Conservation (phyloP, 1,284 basidiomycete species). For the Thelephora terrestris region DNA sequence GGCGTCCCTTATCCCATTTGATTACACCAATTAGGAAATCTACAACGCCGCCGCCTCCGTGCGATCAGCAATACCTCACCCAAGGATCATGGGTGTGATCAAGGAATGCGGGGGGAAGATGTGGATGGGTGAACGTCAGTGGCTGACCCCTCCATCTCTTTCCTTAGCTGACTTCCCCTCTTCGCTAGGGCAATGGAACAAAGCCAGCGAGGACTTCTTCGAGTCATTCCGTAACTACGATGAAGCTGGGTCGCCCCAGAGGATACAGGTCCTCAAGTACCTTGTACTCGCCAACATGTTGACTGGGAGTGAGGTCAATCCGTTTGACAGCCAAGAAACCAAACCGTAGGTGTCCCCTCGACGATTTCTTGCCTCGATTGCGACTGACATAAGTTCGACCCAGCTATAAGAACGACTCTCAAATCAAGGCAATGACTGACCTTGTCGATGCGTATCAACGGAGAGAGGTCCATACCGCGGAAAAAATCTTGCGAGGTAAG, state of each 20-base stretch:
- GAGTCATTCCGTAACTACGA: conserved; percentile 99
- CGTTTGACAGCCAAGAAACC: conserved; percentile 98
- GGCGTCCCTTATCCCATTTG: neutral
- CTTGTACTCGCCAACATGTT: conserved; percentile 98
- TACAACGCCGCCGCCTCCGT: conserved; percentile 93
- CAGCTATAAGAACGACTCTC: conserved; percentile 91
- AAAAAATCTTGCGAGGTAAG: conserved; percentile 84
- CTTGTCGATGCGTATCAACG: conserved; percentile 94
- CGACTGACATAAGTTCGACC: neutral
- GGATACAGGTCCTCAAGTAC: conserved; percentile 98
- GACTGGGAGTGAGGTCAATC: conserved; percentile 96
- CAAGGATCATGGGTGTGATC: conserved; percentile 97
- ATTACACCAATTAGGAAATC: conserved; percentile 58
- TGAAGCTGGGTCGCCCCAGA: conserved; percentile 92
- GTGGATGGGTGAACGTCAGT: conserved; percentile 99
- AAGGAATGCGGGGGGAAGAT: conserved; percentile 99
- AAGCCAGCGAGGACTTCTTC: conserved; percentile 96
- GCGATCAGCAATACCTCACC: conserved; percentile 95
- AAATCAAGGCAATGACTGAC: conserved; percentile 97
- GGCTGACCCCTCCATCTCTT: neutral
- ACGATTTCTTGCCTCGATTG: neutral
- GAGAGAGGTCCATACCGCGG: conserved; percentile 91
- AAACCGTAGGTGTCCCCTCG: conserved; percentile 62
- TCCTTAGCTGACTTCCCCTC: neutral
- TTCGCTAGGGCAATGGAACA: conserved; percentile 80